A percentile compares a stretch with the other conserved stretches of the same genome.
These are phyloP conservation scores for Pythium periplocum DNA, from an alignment of 352 stramenopile genomes.

Conservation along the genomic window DNA sequence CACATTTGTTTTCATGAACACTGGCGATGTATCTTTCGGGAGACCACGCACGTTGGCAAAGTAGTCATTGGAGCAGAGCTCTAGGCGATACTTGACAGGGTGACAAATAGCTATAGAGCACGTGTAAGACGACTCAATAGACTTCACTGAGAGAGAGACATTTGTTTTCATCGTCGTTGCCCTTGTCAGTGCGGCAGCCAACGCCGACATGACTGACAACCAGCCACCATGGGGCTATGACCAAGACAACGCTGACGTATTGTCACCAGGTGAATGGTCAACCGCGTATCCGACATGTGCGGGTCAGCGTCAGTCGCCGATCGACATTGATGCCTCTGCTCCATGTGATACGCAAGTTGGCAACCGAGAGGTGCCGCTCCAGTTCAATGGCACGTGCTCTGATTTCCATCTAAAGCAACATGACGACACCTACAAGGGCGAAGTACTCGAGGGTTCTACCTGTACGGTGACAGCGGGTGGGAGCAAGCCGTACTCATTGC, in stretches of 20 bases:
- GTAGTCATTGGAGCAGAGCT: too few species aligned
- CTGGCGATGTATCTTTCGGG: too few species aligned
- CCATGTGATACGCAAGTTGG: neutral
- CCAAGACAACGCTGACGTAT: constrained; percentile 15
- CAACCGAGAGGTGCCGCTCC: neutral
- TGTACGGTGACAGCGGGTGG: constrained; percentile 1
- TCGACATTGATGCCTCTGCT: constrained; percentile 23
- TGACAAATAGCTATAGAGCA: too few species aligned
- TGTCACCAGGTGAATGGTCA: constrained; percentile 21
- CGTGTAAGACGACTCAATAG: too few species aligned
- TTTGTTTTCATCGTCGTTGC: too few species aligned
- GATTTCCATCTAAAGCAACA: constrained; percentile 8
- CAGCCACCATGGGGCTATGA: constrained; percentile 23
- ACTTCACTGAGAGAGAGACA: too few species aligned
- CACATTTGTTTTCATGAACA: too few species aligned
- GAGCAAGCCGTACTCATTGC: constrained; percentile 21
- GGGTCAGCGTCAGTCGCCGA: constrained; percentile 35
- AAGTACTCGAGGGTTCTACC: constrained; percentile 7
- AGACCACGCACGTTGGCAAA: too few species aligned
- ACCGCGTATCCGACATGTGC: constrained; percentile 17
- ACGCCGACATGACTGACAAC: too few species aligned
- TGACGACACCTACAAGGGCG: constrained; percentile 13
- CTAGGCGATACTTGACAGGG: too few species aligned
- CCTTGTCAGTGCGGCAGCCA: too few species aligned
- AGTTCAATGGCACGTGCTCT: constrained; percentile 6